Evolutionary conservation across 2,329 filamentous ascomycete species (phyloP).

Genomic region (Hymenoscyphus repandus): DNA sequence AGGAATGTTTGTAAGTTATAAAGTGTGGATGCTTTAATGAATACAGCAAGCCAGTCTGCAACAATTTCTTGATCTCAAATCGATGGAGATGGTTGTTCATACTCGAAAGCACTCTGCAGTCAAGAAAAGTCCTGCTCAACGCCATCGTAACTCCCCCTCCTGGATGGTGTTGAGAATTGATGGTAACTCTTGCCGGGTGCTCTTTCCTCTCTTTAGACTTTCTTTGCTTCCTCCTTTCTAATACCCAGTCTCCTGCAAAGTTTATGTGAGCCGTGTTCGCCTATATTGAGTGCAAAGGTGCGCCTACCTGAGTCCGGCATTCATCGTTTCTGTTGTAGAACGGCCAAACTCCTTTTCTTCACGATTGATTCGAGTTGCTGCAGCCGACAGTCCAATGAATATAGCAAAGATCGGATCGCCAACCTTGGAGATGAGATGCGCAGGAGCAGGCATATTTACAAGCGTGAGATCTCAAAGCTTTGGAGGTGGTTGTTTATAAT

Average conservation of each 20-base stretch:
- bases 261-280: background rate
- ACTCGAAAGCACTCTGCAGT: background rate
- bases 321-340: slow-evolving; percentile 27
- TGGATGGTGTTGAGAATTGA: too few relatives aligned
- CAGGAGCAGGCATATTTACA: slow-evolving; percentile 27
- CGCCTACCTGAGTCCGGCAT: slow-evolving; percentile 28
- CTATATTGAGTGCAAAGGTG: background rate
- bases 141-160: background rate
- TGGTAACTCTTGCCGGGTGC: too few relatives aligned
- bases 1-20: background rate
- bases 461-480: background rate
- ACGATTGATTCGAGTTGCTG: slow-evolving; percentile 46
- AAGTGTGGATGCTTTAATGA: background rate
- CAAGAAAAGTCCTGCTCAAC: background rate
- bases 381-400: slow-evolving; percentile 47
- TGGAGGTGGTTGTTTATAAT: too few relatives aligned
- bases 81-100: background rate
- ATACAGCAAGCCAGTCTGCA: background rate
- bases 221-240: slow-evolving; percentile 2
- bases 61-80: background rate
- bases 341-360: slow-evolving; percentile 42
- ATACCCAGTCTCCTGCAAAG: background rate
- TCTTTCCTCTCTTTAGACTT: background rate
- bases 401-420: slow-evolving; percentile 50
- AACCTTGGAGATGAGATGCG: slow-evolving; percentile 35